A percentile compares a stretch with the other conserved stretches of the same genome.
Evolutionary conservation across 805 yeast species (phyloP).

Genomic region (Sugiyamaella marilandica): DNA sequence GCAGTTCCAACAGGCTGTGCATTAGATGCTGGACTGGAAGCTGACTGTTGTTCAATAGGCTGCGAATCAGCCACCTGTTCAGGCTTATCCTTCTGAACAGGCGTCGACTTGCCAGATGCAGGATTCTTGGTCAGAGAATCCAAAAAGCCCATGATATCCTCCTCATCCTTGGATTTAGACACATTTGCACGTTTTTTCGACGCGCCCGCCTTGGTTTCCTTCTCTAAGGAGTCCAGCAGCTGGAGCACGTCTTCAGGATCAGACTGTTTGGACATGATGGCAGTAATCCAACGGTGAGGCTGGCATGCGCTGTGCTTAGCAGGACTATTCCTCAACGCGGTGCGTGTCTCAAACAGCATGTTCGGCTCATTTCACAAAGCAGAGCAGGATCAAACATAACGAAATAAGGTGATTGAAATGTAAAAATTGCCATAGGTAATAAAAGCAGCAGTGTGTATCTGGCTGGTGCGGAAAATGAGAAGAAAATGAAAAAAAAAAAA

Average conservation of each 20-base stretch:
- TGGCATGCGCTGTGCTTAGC: neutral
- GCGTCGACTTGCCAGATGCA: conserved; percentile 22
- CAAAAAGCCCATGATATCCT: conserved; percentile 40
- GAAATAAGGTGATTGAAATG: neutral
- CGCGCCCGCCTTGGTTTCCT: conserved; percentile 21
- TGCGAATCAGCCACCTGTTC: conserved; percentile 6
- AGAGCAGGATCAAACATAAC: neutral
- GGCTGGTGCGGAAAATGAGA: neutral
- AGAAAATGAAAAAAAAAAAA: conserved; percentile 10
- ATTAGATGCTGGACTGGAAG: neutral
- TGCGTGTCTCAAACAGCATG: neutral
- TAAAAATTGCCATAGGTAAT: neutral
- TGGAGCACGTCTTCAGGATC: conserved; percentile 36
- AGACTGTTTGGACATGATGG: conserved; percentile 5
- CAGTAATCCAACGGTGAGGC: neutral
- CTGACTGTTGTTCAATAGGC: neutral
- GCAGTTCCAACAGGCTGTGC: neutral
- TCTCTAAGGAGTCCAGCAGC: conserved; percentile 36
- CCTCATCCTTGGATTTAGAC: conserved; percentile 26
- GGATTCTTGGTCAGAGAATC: conserved; percentile 35
- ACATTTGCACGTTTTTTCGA: conserved; percentile 10
- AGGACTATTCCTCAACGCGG: too few species aligned
- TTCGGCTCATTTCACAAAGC: neutral
- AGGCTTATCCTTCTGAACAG: conserved; percentile 12
- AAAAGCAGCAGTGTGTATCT: neutral